Evolutionary conservation across 306 rosid genomes (phyloP).

Genomic region (Prunus mongolica): DNA sequence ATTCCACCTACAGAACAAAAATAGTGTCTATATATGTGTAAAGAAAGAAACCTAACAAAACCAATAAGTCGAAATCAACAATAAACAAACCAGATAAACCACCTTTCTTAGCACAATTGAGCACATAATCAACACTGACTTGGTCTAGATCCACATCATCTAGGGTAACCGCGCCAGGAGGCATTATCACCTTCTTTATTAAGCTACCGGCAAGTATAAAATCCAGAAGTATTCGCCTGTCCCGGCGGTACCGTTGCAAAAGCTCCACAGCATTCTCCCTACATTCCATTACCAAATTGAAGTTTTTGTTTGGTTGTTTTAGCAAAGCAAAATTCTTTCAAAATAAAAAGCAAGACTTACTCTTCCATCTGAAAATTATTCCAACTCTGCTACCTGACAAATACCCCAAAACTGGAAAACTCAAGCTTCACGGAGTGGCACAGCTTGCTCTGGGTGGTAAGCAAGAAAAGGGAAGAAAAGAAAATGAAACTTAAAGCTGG

Average conservation of each 20-base stretch:
- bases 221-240: constrained; percentile 80
- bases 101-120: constrained; percentile 88
- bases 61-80: not conserved
- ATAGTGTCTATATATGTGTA: too few relatives aligned
- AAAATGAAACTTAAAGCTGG: not conserved
- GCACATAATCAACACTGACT: constrained; percentile 92
- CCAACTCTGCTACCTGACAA: constrained; percentile 7
- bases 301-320: not conserved
- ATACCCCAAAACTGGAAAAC: not conserved
- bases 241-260: constrained; percentile 84
- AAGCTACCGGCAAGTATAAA: constrained; percentile 87
- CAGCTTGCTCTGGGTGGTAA: not conserved
- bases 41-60: not conserved
- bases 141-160: constrained; percentile 98
- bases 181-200: constrained; percentile 94
- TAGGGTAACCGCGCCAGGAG: constrained; percentile 94
- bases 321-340: not conserved
- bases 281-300: constrained; percentile 7
- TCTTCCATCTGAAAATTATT: constrained; percentile 65
- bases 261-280: constrained; percentile 79
- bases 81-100: constrained; percentile 2
- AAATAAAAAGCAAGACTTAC: constrained; percentile 38
- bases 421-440: not conserved
- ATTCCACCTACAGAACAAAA: constrained; percentile 51
- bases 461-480: not conserved